phyloP scores from a whole-genome alignment of 2,329 filamentous ascomycete species.

The Neurospora sp. region DNA sequence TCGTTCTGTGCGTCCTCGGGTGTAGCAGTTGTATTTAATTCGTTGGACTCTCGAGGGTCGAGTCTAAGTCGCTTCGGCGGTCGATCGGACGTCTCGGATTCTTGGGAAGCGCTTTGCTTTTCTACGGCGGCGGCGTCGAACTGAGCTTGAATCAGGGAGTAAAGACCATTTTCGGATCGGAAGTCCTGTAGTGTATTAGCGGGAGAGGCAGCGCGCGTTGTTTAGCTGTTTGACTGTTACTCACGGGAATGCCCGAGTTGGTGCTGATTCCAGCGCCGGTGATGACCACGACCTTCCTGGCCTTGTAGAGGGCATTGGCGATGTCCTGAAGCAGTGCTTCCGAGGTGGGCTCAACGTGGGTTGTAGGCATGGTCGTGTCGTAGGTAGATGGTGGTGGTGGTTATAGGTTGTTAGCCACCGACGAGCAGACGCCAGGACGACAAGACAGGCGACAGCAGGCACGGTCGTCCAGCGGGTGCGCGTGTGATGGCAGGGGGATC shows the following conservation, averaged over 20 bases:
- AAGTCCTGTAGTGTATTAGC: slow-evolving; percentile 45
- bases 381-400: not conserved
- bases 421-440: not conserved
- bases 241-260: slow-evolving; percentile 64
- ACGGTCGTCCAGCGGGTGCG: not conserved
- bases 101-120: slow-evolving; percentile 20
- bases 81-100: slow-evolving; percentile 17
- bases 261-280: slow-evolving; percentile 68
- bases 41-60: slow-evolving; percentile 16
- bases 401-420: not conserved
- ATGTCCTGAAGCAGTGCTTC: slow-evolving; percentile 50
- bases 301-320: slow-evolving; percentile 52
- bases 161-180: slow-evolving; percentile 61
- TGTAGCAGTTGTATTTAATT: slow-evolving; percentile 5
- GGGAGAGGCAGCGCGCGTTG: not conserved
- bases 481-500: not conserved
- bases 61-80: slow-evolving; percentile 26
- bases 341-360: slow-evolving; percentile 42
- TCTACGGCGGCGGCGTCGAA: slow-evolving; percentile 42
- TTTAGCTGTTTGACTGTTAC: slow-evolving; percentile 18
- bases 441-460: not conserved
- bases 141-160: slow-evolving; percentile 60
- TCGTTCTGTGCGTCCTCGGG: not conserved
- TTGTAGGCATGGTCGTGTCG: slow-evolving; percentile 42
- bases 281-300: slow-evolving; percentile 59